Base-by-base conservation (phyloP, 148 eudicot species). In the Persicaria tinctoria region DNA sequence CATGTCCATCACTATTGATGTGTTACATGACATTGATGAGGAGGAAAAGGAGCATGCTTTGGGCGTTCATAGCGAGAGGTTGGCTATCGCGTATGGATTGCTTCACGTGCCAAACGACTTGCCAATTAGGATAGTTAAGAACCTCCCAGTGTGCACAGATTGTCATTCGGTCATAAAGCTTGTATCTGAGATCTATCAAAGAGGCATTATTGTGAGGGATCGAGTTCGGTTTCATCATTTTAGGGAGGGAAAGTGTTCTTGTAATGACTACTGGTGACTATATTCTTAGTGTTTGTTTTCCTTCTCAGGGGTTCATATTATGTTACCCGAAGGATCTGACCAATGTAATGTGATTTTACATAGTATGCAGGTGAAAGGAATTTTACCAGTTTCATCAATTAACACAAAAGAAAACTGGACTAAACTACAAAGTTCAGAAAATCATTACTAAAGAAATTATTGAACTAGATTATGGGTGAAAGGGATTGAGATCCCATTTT, bases 201-300 rank as follows among this genome's bases (percentile, higher is more conserved):
- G 78, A 60, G 78, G 69, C 13, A 76, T 76, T 46, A 54, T 76
- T 53, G 73, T 76, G 66, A 57, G 78, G 13, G 73, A 68, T 48
- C 18, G 57, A 49, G 17, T 51, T 9, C 78, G 73, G 13, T 76
- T 76, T 48, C 78, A 76, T 41, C 74, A 76, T 76, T 76, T 76
- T 49, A 76, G 38, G 66, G 46, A 68, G 13, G 74, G 78, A 18
- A 46, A 46, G 45, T 76, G 78, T 48, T 76, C 78, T 17, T 76
- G 78, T 76, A 32, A 50, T 51, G 78, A 76, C 46, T 76, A 70
- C 51, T 76, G 78, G 78, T 76, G 53, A 76, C 7, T 54, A 38
- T 32, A 32, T 32, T 32, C 41, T 32, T 32, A 1, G 45, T 63
- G 17, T 11, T 63, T 63, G 46, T 27, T 32, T 27, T 63, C 45